A percentile compares a stretch with the other conserved stretches of the same genome.
These are phyloP conservation scores for Lactarius akahatsu DNA, from an alignment of 768 basidiomycete species.

Conservation along the genomic window DNA sequence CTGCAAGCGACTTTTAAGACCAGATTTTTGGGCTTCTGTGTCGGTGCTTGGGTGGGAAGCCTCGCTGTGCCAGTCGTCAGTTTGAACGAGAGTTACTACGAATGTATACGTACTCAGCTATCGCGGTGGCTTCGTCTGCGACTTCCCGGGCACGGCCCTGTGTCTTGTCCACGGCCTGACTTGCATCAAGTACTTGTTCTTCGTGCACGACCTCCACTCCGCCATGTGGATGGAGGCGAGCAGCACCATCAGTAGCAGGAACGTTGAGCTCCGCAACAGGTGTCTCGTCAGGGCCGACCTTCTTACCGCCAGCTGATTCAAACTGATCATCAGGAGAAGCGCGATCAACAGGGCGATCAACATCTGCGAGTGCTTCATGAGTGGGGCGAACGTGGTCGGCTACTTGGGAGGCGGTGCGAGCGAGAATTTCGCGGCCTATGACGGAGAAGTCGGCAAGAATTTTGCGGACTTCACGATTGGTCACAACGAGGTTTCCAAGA, in stretches of 20 bases:
- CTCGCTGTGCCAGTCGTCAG: slow-evolving; percentile 21
- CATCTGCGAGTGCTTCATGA: slow-evolving; percentile 55
- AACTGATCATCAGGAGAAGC: slow-evolving; percentile 67
- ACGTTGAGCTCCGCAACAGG: slow-evolving; percentile 49
- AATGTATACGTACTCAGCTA: slow-evolving; percentile 20
- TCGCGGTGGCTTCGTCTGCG: slow-evolving; percentile 31
- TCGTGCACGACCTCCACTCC: slow-evolving; percentile 38
- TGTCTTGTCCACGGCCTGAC: slow-evolving; percentile 28
- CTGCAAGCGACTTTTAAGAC: slow-evolving; percentile 36
- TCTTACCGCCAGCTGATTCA: slow-evolving; percentile 45
- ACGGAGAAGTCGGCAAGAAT: slow-evolving; percentile 75
- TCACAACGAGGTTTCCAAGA: slow-evolving; percentile 79
- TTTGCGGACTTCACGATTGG: slow-evolving; percentile 92
- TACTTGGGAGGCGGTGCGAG: slow-evolving; percentile 67
- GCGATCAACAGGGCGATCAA: slow-evolving; percentile 56
- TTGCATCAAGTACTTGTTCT: slow-evolving; percentile 32
- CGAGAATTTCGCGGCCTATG: slow-evolving; percentile 82
- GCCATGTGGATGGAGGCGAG: slow-evolving; percentile 53
- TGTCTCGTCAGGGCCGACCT: slow-evolving; percentile 45
- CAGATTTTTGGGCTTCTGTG: slow-evolving; percentile 40
- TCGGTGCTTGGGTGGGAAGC: slow-evolving; percentile 37
- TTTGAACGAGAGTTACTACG: too few relatives aligned
- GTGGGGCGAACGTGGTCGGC: slow-evolving; percentile 67
- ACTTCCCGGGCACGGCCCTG: slow-evolving; percentile 22
- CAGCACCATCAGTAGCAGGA: slow-evolving; percentile 44